Base-by-base conservation (phyloP, 1,139 yeast species). In the Hyphopichia khmerensis region DNA sequence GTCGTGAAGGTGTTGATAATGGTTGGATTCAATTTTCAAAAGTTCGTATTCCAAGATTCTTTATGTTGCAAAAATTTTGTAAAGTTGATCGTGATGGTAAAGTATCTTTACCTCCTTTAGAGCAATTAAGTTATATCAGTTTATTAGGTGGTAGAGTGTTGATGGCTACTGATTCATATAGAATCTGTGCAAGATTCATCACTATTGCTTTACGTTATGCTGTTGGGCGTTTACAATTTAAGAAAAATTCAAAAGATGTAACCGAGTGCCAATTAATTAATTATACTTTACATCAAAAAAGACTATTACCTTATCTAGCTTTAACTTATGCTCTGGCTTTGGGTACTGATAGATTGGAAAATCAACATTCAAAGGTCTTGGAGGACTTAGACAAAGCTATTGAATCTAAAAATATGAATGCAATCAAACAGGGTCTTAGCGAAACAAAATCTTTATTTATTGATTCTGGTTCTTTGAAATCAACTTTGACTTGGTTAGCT, bases 21-120 rank as follows among this genome's bases (percentile, higher is more conserved):
- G 68, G 68, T 42, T 64, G 68, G 67, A 64, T 64, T 48, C 68
- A 64, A 48, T 64, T 63, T 54, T 57, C 66, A 40, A 56, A 57
- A 47, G 67, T 63, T 30, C 49, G 64, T 38, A 61, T 64, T 43
- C 69, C 69, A 18, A 52, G 67, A 36, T 59, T 51, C 56, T 63
- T 60, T 51, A 64, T 64, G 69, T 61, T 64, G 57, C 67, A 62
- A 52, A 62, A 62, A 49, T 64, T 57, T 55, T 59, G 64, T 45
- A 59, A 60, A 52, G 67, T 64, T 30, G 51, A 62, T 36, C 49
- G 56, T 36, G 59, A 55, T 5, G 69, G 67, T 36, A 55, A 59
- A 13, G 69, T 64, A 33, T 51, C 49, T 26, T 56, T 60, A 48
- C 67, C 67, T 36, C 66, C 67, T 10, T 56, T 62, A 53, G 64